Percentiles rank a stretch among this genome's conserved stretches.
phyloP scores from a whole-genome alignment of 371 early-diverging fungal species.

The Conidiobolus incongruus region DNA sequence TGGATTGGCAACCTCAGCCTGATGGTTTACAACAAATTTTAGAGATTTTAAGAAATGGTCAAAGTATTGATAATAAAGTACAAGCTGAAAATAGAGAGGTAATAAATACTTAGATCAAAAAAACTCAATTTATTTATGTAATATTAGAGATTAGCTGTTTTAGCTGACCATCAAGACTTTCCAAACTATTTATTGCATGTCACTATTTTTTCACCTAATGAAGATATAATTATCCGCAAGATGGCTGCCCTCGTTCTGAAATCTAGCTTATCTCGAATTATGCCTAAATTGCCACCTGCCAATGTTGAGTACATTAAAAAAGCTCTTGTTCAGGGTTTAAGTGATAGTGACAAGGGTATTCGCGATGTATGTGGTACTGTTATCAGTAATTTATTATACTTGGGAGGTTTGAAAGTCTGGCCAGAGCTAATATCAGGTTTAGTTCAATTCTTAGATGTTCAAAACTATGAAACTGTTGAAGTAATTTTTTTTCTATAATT shows the following conservation, averaged over 20 bases:
- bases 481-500: conserved; percentile 13
- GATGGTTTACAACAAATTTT: conserved; percentile 33
- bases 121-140: too few species aligned
- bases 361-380: conserved; percentile 59
- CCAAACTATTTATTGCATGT: conserved; percentile 67
- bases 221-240: conserved; percentile 37
- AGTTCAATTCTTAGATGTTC: conserved; percentile 42
- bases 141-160: not conserved
- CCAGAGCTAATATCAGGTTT: conserved; percentile 57
- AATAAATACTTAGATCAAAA: too few species aligned
- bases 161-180: conserved; percentile 59
- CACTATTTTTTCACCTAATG: conserved; percentile 52
- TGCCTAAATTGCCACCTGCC: conserved; percentile 26
- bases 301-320: conserved; percentile 53
- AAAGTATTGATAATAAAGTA: conserved; percentile 24
- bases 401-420: conserved; percentile 48
- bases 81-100: conserved; percentile 33
- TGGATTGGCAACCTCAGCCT: conserved; percentile 34
- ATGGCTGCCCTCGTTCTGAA: conserved; percentile 78
- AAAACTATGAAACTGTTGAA: conserved; percentile 46
- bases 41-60: conserved; percentile 32
- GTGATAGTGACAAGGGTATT: conserved; percentile 37
- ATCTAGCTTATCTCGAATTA: conserved; percentile 49
- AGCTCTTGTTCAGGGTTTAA: conserved; percentile 40
- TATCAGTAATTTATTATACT: conserved; percentile 56